A percentile compares a stretch with the other conserved stretches of the same genome.
Evolutionary conservation across 179 eudicot genomes (phyloP).

Genomic region (Spergularia azorica): DNA sequence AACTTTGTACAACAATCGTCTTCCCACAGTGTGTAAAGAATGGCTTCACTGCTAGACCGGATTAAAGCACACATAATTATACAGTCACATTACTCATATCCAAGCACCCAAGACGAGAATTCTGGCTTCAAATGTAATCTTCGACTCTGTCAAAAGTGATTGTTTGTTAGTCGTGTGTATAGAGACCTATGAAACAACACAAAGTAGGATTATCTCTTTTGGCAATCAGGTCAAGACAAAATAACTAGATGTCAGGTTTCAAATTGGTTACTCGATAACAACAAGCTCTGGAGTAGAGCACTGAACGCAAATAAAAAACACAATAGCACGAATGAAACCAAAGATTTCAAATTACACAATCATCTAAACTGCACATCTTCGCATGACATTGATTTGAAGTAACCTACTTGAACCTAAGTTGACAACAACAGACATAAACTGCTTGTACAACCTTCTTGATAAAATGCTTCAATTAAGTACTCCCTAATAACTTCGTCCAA

Average conservation of each 20-base stretch:
- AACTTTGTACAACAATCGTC: too few relatives aligned
- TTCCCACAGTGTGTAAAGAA: not conserved
- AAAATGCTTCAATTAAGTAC: too few relatives aligned
- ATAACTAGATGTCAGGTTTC: not conserved
- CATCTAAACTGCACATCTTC: not conserved
- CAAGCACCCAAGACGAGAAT: not conserved
- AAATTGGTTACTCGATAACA: not conserved
- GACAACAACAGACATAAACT: not conserved
- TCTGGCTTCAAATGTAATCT: not conserved
- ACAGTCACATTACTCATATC: not conserved
- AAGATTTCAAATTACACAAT: not conserved
- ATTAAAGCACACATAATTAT: not conserved
- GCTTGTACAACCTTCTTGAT: too few relatives aligned
- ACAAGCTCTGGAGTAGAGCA: not conserved
- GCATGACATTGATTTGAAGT: not conserved
- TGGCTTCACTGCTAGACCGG: not conserved
- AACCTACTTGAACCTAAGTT: not conserved
- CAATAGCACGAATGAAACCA: not conserved
- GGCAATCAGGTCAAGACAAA: not conserved
- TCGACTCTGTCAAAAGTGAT: not conserved
- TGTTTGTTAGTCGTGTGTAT: not conserved
- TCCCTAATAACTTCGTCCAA: too few relatives aligned
- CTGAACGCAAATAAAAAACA: not conserved
- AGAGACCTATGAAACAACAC: not conserved
- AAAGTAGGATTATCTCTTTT: not conserved